Evolutionary conservation across 23 red algal genomes (phyloP).

Genomic region (Gracilaria gracilis): DNA sequence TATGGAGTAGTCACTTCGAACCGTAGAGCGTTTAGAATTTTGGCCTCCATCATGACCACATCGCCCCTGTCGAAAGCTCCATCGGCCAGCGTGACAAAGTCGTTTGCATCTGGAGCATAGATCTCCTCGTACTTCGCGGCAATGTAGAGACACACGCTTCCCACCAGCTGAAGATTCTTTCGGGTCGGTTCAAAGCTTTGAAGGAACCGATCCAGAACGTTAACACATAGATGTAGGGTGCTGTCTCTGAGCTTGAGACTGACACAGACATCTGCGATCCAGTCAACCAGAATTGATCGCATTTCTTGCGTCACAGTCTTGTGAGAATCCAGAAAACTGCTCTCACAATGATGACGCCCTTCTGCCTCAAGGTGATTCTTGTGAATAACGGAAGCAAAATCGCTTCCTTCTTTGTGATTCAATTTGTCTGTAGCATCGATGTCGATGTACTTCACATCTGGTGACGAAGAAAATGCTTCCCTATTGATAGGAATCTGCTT

Average conservation of each 20-base stretch:
- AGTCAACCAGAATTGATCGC: conserved; percentile 9
- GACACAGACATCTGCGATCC: conserved; percentile 9
- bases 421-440: conserved; percentile 5
- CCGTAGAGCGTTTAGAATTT: background rate
- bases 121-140: conserved; percentile 21
- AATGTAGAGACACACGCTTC: background rate
- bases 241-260: conserved; percentile 4
- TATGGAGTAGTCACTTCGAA: conserved; percentile 8
- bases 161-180: background rate
- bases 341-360: background rate
- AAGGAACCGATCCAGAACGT: conserved; percentile 14
- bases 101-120: background rate
- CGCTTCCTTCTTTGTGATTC: conserved; percentile 14
- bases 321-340: background rate
- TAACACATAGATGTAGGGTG: background rate
- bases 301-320: background rate
- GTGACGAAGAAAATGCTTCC: background rate
- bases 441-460: background rate
- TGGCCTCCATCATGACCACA: background rate
- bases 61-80: conserved; percentile 5
- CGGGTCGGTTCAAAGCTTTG: background rate
- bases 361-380: background rate
- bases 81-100: background rate
- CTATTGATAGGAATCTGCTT: background rate
- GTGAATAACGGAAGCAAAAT: conserved; percentile 2